phyloP scores from a whole-genome alignment of 192 early-diverging fungal species.

The Coemansia sp. region DNA sequence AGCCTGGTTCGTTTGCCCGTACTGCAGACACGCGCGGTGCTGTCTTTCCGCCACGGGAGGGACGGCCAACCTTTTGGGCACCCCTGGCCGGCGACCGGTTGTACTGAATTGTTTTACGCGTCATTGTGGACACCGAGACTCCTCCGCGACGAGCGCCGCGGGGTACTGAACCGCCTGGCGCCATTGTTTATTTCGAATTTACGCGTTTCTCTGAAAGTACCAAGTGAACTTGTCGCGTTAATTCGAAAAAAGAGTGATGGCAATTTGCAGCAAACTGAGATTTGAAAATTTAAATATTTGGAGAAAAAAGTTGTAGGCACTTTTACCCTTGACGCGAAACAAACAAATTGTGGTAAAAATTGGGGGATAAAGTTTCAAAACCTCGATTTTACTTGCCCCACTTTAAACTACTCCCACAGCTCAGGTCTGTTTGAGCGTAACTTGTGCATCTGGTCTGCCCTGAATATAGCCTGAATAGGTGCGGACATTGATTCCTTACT shows the following conservation, averaged over 20 bases:
- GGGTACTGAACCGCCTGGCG: slow-evolving; percentile 10
- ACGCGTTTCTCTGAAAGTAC: not conserved
- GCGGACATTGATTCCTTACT: slow-evolving; percentile 19
- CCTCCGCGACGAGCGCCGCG: slow-evolving; percentile 36
- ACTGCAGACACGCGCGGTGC: slow-evolving; percentile 9
- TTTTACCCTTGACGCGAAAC: too few relatives aligned
- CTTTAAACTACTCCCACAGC: not conserved
- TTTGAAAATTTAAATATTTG: slow-evolving; percentile 2
- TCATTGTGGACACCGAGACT: slow-evolving; percentile 13
- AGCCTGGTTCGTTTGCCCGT: slow-evolving; percentile 1
- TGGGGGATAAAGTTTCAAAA: too few relatives aligned
- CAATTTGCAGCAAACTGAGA: not conserved
- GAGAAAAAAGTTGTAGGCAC: not conserved
- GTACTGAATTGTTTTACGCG: slow-evolving; percentile 28
- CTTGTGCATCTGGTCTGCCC: slow-evolving; percentile 33
- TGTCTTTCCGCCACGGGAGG: slow-evolving; percentile 24
- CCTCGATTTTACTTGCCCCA: too few relatives aligned
- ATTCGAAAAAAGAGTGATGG: not conserved
- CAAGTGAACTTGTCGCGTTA: not conserved
- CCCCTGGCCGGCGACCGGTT: slow-evolving; percentile 5
- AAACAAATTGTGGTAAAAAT: too few relatives aligned
- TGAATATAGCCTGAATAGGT: slow-evolving; percentile 35
- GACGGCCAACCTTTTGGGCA: slow-evolving; percentile 15
- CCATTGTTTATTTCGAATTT: slow-evolving; percentile 1
- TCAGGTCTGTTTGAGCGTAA: slow-evolving; percentile 11